These are phyloP conservation scores for Ricinus communis DNA, from an alignment of 345 rosid genomes.

Conservation along the genomic window DNA sequence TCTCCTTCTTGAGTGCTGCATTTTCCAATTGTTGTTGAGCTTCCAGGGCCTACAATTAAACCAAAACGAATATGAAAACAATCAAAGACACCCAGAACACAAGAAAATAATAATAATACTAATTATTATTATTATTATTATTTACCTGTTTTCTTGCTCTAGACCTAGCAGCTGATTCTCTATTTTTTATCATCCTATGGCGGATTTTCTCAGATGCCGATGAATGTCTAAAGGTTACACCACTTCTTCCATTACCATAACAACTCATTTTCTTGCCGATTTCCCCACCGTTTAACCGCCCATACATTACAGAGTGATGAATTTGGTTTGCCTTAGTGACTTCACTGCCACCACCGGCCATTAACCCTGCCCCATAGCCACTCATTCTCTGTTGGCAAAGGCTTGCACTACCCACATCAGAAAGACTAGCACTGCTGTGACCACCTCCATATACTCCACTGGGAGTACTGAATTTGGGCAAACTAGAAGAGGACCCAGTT, in stretches of 20 bases:
- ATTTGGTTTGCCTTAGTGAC: not conserved
- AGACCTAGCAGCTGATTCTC: slow-evolving; percentile 44
- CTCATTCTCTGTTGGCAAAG: not conserved
- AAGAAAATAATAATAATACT: too few relatives aligned
- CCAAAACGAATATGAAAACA: not conserved
- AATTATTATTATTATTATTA: too few relatives aligned
- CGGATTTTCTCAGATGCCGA: slow-evolving; percentile 14
- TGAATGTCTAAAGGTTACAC: not conserved
- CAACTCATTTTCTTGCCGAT: not conserved
- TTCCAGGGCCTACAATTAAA: slow-evolving; percentile 3
- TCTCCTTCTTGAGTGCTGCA: slow-evolving; percentile 21
- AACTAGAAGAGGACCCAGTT: not conserved
- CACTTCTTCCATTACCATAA: not conserved
- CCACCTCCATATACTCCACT: not conserved
- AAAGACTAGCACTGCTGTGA: not conserved
- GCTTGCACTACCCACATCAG: not conserved
- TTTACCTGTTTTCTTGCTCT: slow-evolving; percentile 35
- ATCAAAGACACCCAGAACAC: not conserved
- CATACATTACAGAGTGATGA: not conserved
- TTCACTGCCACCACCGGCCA: not conserved
- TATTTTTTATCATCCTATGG: slow-evolving; percentile 25
- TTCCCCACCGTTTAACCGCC: not conserved
- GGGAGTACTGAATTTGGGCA: not conserved
- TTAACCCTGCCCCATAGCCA: not conserved
- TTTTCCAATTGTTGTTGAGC: slow-evolving; percentile 22